Evolutionary conservation across 2,329 filamentous ascomycete genomes (phyloP), one percentile per base, ranked within the genome.

Genomic region (Penicillium vulpinum): DNA sequence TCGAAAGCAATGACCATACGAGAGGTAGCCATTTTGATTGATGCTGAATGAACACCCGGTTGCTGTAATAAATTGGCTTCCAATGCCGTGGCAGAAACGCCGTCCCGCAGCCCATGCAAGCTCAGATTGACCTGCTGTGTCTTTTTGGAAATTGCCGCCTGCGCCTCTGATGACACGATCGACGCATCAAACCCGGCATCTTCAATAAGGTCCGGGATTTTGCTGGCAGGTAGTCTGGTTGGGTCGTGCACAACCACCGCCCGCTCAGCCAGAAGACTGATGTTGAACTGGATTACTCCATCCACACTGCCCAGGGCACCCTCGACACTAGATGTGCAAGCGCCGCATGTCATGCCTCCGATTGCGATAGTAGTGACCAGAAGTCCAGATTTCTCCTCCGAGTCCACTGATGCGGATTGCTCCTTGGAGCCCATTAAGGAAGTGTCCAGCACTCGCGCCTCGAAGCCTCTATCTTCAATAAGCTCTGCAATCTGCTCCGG

Each of bases 261-360:
- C 58, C 93, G 87, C 73, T 97, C 94, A 4, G 94, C 95, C 31
- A 97, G 82, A 63, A 99, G 79, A 75, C 91, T 96, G 73, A 99
- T 95, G 70, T 96, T 96, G 80, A 97, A 96, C 63, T 92, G 90
- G 54, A 91, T 71, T 16, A 97, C 75, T 22, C 94, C 94, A 10
- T 89, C 85, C 2, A 93, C 76, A 61, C 83, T 85, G 63, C 86
- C 85, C 75, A 99, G 94, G 4, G 89, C 91, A 49, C 85, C 83
- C 69, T 97, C 90, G 2, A 97, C 87, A 6, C 93, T 92, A 1
- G 93, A 93, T 0, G 94, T 97, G 75, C 94, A 99, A 40, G 94
- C 91, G 22, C 93, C 93, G 71, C 94, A 97, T 1, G 94, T 99
- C 94, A 99, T 99, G 49, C 94, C 94, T 64, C 94, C 91, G 53